A percentile compares a stretch with the other conserved stretches of the same genome.
Conservation (phyloP, 768 basidiomycete species). For the Nidularia pulvinata region DNA sequence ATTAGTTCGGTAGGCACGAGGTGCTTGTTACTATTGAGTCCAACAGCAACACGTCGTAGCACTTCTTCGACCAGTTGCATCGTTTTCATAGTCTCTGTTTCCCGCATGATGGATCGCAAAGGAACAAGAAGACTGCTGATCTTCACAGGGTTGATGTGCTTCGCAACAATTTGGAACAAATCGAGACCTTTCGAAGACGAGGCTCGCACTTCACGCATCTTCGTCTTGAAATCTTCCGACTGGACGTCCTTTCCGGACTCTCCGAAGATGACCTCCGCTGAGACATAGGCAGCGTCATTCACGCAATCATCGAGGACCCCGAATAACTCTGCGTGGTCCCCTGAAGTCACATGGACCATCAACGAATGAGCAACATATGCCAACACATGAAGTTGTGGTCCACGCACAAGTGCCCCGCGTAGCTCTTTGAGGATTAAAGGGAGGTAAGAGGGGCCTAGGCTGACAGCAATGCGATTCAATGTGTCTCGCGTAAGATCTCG, state of each 20-base stretch:
- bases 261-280: conserved; percentile 91
- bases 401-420: conserved; percentile 81
- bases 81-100: conserved; percentile 77
- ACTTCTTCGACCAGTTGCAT: conserved; percentile 90
- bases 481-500: conserved; percentile 86
- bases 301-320: conserved; percentile 73
- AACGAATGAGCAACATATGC: conserved; percentile 84
- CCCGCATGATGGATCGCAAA: conserved; percentile 80
- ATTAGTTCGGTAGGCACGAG: conserved; percentile 72
- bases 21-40: conserved; percentile 81
- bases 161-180: conserved; percentile 80
- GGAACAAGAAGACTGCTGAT: conserved; percentile 80
- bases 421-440: conserved; percentile 77
- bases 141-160: conserved; percentile 72
- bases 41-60: conserved; percentile 77
- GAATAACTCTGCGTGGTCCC: conserved; percentile 54
- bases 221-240: conserved; percentile 91
- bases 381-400: conserved; percentile 93
- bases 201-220: conserved; percentile 87
- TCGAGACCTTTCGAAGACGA: conserved; percentile 87
- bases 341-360: conserved; percentile 75
- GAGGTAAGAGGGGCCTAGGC: conserved; percentile 75
- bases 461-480: conserved; percentile 73
- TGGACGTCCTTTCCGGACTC: conserved; percentile 89
- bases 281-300: conserved; percentile 76